A percentile compares a stretch with the other conserved stretches of the same genome.
These are phyloP conservation scores for Monosporascus sp. DNA, from an alignment of 2,329 filamentous ascomycete species.

Conservation along the genomic window DNA sequence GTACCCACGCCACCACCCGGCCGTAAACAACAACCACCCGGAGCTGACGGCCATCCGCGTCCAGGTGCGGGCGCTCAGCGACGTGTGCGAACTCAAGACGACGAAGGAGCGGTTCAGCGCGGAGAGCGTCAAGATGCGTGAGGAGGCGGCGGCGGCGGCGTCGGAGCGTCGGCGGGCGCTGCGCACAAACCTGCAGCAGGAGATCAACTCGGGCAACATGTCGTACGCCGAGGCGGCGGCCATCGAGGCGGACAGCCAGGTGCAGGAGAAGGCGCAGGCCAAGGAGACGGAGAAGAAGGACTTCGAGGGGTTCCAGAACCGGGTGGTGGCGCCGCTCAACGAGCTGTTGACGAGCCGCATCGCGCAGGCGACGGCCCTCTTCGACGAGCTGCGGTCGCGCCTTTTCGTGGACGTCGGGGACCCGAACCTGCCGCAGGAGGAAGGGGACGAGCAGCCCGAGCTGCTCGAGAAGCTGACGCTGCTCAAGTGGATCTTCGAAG, in stretches of 20 bases:
- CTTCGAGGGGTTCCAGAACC: constrained; percentile 78
- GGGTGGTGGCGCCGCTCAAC: constrained; percentile 79
- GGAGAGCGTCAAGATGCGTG: constrained; percentile 53
- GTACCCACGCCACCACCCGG: constrained; percentile 90
- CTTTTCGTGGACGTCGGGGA: constrained; percentile 68
- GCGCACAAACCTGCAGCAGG: constrained; percentile 68
- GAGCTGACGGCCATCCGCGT: constrained; percentile 74
- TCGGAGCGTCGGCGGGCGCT: constrained; percentile 57
- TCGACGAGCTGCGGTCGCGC: constrained; percentile 66
- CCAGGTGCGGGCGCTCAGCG: constrained; percentile 66
- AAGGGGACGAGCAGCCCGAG: constrained; percentile 92
- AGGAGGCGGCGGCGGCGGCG: constrained; percentile 47
- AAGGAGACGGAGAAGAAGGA: constrained; percentile 72
- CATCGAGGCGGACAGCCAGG: constrained; percentile 70
- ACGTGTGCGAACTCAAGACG: constrained; percentile 65
- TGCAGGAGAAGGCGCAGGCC: constrained; percentile 62
- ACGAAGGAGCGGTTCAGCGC: constrained; percentile 59
- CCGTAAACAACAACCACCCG: constrained; percentile 93
- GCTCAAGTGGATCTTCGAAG: constrained; percentile 95
- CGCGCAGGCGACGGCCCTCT: constrained; percentile 66
- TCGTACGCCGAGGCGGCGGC: constrained; percentile 77
- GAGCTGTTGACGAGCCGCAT: constrained; percentile 74
- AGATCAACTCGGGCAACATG: constrained; percentile 73
- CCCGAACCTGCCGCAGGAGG: constrained; percentile 84
- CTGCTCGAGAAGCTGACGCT: constrained; percentile 90